A percentile compares a stretch with the other conserved stretches of the same genome.
Conservation (phyloP, 2,329 filamentous ascomycete genomes). For the Plenodomus lindquistii region DNA sequence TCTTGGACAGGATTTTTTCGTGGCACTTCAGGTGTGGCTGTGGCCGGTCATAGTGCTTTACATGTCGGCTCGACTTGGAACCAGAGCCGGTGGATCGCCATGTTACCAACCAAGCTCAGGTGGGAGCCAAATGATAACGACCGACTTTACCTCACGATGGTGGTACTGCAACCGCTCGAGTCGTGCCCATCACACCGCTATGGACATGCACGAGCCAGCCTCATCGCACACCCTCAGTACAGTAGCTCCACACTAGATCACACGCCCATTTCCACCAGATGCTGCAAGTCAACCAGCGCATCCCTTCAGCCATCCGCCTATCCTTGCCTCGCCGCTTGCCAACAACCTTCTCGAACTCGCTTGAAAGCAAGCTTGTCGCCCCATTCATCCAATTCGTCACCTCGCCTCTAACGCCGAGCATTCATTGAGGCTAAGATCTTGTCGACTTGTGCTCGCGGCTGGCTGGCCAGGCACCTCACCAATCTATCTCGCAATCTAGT, state of each 20-base stretch:
- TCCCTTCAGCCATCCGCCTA: slow-evolving; percentile 1
- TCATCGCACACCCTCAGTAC: slow-evolving; percentile 12
- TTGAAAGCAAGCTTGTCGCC: slow-evolving; percentile 22
- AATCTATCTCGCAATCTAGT: slow-evolving; percentile 25
- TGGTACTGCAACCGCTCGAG: background rate
- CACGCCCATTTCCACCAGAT: slow-evolving; percentile 15
- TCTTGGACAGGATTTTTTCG: background rate
- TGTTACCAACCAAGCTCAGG: background rate
- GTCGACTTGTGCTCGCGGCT: slow-evolving; percentile 25
- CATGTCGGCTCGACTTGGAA: slow-evolving; percentile 13
- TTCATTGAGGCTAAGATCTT: slow-evolving; percentile 43
- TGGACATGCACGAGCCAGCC: slow-evolving; percentile 15
- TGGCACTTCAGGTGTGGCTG: slow-evolving; percentile 3
- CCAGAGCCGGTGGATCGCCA: slow-evolving; percentile 1
- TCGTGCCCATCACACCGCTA: slow-evolving; percentile 25
- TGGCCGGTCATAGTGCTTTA: slow-evolving; percentile 9
- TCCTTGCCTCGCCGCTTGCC: slow-evolving; percentile 11
- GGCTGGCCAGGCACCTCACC: slow-evolving; percentile 14
- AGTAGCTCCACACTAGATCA: slow-evolving; percentile 25
- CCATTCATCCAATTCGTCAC: slow-evolving; percentile 30
- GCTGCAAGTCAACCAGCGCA: slow-evolving; percentile 11
- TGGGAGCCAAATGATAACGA: no score
- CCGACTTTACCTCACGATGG: slow-evolving; percentile 3
- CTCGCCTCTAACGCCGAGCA: slow-evolving; percentile 20
- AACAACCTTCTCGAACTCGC: slow-evolving; percentile 34